phyloP scores from a whole-genome alignment of 352 stramenopile species.

The Phytophthora sojae region DNA sequence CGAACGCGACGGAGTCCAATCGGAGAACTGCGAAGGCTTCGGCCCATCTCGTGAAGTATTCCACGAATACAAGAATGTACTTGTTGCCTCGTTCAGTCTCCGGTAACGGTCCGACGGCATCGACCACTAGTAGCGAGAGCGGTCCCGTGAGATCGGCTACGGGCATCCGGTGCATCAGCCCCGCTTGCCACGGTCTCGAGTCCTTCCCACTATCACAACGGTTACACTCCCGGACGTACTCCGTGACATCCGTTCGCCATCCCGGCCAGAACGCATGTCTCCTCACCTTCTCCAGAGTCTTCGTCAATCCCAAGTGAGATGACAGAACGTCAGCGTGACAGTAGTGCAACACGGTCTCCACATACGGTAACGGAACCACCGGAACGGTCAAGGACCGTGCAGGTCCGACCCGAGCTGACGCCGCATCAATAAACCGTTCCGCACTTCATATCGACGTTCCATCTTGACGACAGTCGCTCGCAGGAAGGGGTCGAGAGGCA shows the following conservation, averaged over 20 bases:
- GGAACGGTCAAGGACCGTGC: slow-evolving; percentile 8
- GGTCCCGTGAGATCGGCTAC: slow-evolving; percentile 4
- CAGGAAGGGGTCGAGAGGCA: slow-evolving; percentile 10
- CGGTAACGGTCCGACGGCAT: neutral
- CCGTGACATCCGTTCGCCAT: neutral
- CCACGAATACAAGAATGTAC: no score
- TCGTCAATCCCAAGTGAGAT: slow-evolving; percentile 2
- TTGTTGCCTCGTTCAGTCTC: no score
- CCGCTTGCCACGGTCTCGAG: slow-evolving; percentile 1
- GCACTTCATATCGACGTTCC: neutral
- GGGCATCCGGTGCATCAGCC: slow-evolving; percentile 15
- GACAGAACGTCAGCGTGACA: slow-evolving; percentile 17
- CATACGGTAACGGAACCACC: no score
- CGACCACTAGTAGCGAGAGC: slow-evolving; percentile 1
- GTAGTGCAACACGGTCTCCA: slow-evolving; percentile 17
- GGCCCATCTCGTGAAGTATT: no score
- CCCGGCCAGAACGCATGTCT: slow-evolving; percentile 5
- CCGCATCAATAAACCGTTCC: slow-evolving; percentile 10
- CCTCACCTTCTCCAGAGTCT: slow-evolving; percentile 11
- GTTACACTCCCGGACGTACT: neutral
- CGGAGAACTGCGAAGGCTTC: no score
- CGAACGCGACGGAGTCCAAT: no score
- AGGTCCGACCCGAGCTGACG: neutral
- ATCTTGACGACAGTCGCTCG: slow-evolving; percentile 2
- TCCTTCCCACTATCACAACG: slow-evolving; percentile 3